Percentiles rank a stretch among this genome's conserved stretches.
These are phyloP conservation scores for Trichomonascaceae sp. DNA, from an alignment of 1,139 yeast species.

Conservation along the genomic window DNA sequence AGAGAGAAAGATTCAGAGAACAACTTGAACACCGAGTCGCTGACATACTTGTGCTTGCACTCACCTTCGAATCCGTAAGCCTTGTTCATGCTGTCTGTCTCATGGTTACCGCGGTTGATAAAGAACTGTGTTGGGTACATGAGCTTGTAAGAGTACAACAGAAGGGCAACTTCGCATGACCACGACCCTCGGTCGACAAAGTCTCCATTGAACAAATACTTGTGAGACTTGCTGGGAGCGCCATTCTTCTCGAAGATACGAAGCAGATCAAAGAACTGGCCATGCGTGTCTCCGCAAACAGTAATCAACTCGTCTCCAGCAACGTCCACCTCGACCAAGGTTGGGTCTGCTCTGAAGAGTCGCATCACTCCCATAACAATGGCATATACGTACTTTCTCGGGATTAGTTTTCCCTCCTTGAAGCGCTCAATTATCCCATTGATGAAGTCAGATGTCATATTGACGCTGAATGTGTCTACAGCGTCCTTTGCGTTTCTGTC, in stretches of 20 bases:
- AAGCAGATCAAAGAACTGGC: slow-evolving; percentile 83
- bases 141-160: slow-evolving; percentile 66
- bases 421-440: slow-evolving; percentile 54
- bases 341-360: slow-evolving; percentile 49
- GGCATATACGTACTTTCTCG: slow-evolving; percentile 74
- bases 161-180: slow-evolving; percentile 91
- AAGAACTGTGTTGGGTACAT: slow-evolving; percentile 60
- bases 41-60: slow-evolving; percentile 70
- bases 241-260: slow-evolving; percentile 71
- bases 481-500: not conserved
- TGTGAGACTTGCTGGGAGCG: slow-evolving; percentile 47
- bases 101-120: slow-evolving; percentile 92
- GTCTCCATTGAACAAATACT: slow-evolving; percentile 87
- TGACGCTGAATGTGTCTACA: slow-evolving; percentile 8
- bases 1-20: slow-evolving; percentile 81
- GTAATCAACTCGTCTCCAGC: slow-evolving; percentile 39
- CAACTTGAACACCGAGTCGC: slow-evolving; percentile 68
- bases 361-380: slow-evolving; percentile 63
- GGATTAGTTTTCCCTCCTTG: slow-evolving; percentile 59
- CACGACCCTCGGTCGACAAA: slow-evolving; percentile 97
- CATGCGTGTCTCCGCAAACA: slow-evolving; percentile 96
- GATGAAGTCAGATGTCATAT: slow-evolving; percentile 41
- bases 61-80: slow-evolving; percentile 96
- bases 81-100: slow-evolving; percentile 92
- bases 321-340: slow-evolving; percentile 60